A percentile compares a stretch with the other conserved stretches of the same genome.
phyloP scores from a whole-genome alignment of 352 stramenopile species.

The Phytophthora agathidicida region DNA sequence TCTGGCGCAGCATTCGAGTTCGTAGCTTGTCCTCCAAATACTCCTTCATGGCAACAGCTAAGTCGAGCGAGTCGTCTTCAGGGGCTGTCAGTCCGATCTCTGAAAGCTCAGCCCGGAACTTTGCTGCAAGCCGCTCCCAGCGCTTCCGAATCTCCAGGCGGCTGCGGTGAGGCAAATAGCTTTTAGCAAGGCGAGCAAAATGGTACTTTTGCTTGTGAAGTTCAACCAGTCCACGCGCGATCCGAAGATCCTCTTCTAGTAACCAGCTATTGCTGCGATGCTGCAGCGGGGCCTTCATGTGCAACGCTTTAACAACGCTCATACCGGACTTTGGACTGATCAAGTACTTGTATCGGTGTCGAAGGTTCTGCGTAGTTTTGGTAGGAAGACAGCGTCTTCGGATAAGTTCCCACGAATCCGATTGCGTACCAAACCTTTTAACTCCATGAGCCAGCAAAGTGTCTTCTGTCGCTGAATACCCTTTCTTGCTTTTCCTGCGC shows the following conservation, averaged over 20 bases:
- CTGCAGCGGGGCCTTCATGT: conserved; percentile 43
- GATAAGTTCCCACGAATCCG: conserved; percentile 70
- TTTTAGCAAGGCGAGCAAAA: conserved; percentile 63
- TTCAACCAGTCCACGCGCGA: conserved; percentile 72
- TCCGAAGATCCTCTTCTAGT: conserved; percentile 81
- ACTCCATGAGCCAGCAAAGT: conserved; percentile 68
- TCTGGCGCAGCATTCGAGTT: conserved; percentile 31
- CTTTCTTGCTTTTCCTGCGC: conserved; percentile 49
- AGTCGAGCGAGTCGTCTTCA: conserved; percentile 52
- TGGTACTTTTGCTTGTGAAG: conserved; percentile 66
- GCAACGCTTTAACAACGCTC: conserved; percentile 67
- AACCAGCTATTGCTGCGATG: conserved; percentile 58
- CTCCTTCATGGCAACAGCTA: conserved; percentile 57
- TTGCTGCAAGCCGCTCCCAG: conserved; percentile 51
- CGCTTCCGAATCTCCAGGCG: conserved; percentile 73
- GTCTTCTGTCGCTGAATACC: conserved; percentile 69
- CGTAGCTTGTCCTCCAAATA: conserved; percentile 60
- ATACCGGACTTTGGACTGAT: conserved; percentile 60
- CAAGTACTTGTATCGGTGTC: conserved; percentile 77
- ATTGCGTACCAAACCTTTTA: conserved; percentile 60
- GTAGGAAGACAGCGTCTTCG: conserved; percentile 63
- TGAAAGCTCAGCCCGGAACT: conserved; percentile 40
- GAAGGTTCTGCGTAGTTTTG: conserved; percentile 55
- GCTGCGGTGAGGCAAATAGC: conserved; percentile 70
- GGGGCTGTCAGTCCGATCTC: conserved; percentile 26